Evolutionary conservation across 257 asterid genomes (phyloP), one percentile per base, ranked within the genome.

Genomic region (Fraxinus pennsylvanica): DNA sequence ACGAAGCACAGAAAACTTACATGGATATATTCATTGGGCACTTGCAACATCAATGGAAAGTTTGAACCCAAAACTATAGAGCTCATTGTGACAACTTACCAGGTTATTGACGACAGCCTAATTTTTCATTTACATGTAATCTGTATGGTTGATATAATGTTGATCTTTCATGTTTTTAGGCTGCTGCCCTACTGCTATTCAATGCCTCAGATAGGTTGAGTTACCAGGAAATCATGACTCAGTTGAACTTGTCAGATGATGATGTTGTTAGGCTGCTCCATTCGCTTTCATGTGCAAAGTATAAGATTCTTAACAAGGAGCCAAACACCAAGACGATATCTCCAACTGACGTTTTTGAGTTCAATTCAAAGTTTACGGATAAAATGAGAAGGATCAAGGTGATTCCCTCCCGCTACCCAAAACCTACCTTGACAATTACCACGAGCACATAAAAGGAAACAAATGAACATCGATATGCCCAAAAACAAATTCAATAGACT

Each of bases 361-460:
- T 94, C 75, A 96, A 94, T 85, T 87, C 96, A 3, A 94, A 94
- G 84, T 96, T 96, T 88, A 92, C 96, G 0, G 99, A 96, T 86
- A 96, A 91, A 83, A 90, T 96, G 99, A 87, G 97, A 83, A 90
- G 98, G 84, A 96, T 94, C 85, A 96, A 91, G 97, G 99, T 96
- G 89, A 59, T 14, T 2, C 4, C 10, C 33, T 72, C 45, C 17
- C 39, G 19, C 19, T 57, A 8, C 2, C 35, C 12, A 22, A 22
- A 59, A 59, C 13, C 67, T 5, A 57, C 10, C 13, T 59, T n/a
- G 30, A 59, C 67, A 59, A 21, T 59, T 21, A 59, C 29, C 6
- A n/a, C 5, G 4, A 0, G 4, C 30, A 1, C 67, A 59, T 59
- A n/a, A 21, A 59, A 59, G 67, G 25, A 19, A 57, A 57, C 66